These are phyloP conservation scores for Quercus aquifolioides DNA, from an alignment of 306 rosid species.

Conservation along the genomic window DNA sequence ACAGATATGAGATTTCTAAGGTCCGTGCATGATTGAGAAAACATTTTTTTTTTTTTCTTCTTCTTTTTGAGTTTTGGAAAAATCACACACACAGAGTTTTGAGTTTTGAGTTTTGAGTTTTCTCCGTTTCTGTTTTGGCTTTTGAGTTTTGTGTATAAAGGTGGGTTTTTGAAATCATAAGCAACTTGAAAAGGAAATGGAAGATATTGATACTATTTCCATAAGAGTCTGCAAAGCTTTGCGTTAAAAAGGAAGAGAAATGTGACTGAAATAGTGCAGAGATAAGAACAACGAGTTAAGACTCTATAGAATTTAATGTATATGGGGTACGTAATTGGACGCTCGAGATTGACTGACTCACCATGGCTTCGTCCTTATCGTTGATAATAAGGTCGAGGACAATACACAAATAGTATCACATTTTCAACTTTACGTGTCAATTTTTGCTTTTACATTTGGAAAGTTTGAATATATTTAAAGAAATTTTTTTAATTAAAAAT, in stretches of 20 bases:
- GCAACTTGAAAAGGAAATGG: background rate
- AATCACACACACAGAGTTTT: background rate
- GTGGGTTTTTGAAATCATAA: conserved; percentile 24
- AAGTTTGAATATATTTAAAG: no score
- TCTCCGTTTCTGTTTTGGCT: background rate
- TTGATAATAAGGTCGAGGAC: background rate
- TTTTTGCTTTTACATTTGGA: no score
- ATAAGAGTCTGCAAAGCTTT: conserved; percentile 6
- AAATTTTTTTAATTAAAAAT: no score
- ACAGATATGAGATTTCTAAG: conserved; percentile 45
- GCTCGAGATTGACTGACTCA: conserved; percentile 23
- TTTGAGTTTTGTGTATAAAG: conserved; percentile 25
- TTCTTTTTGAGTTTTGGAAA: background rate
- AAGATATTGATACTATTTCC: conserved; percentile 35
- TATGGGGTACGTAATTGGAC: conserved; percentile 18
- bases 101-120: no score
- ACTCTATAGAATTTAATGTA: conserved; percentile 21
- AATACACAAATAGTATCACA: no score
- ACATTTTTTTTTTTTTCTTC: conserved; percentile 26
- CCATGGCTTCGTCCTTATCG: background rate
- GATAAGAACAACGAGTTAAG: conserved; percentile 48
- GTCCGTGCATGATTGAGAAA: conserved; percentile 55
- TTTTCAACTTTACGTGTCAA: no score
- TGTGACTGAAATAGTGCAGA: conserved; percentile 23
- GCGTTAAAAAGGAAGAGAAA: background rate